Conservation (phyloP, 2,329 filamentous ascomycete genomes). For the Colletotrichum eremochloae region DNA sequence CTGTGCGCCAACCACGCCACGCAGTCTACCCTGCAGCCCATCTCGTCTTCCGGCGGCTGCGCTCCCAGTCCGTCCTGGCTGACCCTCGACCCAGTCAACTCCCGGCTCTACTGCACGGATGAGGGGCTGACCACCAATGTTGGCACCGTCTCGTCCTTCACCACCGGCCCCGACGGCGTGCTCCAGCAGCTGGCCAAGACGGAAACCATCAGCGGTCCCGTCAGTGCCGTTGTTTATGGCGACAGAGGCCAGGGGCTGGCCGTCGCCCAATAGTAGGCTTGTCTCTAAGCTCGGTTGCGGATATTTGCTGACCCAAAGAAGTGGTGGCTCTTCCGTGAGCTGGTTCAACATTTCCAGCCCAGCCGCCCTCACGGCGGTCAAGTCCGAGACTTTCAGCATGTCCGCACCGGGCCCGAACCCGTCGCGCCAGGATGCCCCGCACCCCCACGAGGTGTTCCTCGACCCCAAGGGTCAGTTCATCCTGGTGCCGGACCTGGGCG, state of each 20-base stretch:
- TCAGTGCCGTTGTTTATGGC: slow-evolving; percentile 60
- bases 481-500: slow-evolving; percentile 75
- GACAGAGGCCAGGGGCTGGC: slow-evolving; percentile 55
- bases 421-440: slow-evolving; percentile 67
- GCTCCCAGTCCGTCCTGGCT: slow-evolving; percentile 71
- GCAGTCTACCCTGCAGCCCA: slow-evolving; percentile 53
- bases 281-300: neutral
- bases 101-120: slow-evolving; percentile 70
- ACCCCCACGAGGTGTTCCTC: slow-evolving; percentile 74
- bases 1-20: slow-evolving; percentile 45
- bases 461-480: slow-evolving; percentile 76
- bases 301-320: slow-evolving; percentile 44
- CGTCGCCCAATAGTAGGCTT: slow-evolving; percentile 61
- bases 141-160: slow-evolving; percentile 62
- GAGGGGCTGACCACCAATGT: slow-evolving; percentile 65
- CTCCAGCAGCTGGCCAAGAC: slow-evolving; percentile 55
- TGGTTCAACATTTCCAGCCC: slow-evolving; percentile 60
- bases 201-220: slow-evolving; percentile 56
- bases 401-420: slow-evolving; percentile 53
- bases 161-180: slow-evolving; percentile 53
- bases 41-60: slow-evolving; percentile 62
- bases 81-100: slow-evolving; percentile 64
- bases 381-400: slow-evolving; percentile 57
- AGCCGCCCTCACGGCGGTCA: slow-evolving; percentile 51
- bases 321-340: slow-evolving; percentile 58